Evolutionary conservation across 2,329 filamentous ascomycete genomes (phyloP), one percentile per base, ranked within the genome.

Genomic region (Hypocreales sp.): DNA sequence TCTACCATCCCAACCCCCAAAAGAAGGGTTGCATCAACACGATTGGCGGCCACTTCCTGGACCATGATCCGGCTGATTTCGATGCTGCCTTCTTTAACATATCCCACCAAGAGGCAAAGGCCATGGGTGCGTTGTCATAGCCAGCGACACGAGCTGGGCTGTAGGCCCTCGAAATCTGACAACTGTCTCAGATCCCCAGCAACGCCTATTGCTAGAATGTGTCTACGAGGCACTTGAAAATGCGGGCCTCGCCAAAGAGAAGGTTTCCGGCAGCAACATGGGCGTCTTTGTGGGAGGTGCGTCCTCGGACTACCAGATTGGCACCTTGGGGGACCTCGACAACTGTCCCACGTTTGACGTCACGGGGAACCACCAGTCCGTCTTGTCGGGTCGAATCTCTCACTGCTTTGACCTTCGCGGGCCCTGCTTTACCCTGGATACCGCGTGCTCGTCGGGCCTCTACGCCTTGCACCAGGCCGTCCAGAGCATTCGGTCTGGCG

Each of bases 381-480:
- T 70, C 44, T 53, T 66, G 32, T 61, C 64, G 1, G 68, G 68
- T 33, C 51, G 65, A 24, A 50, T 70, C 13, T 67, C 63, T 2
- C 63, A 69, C 35, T 64, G 60, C 45, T 69, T 67, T 34, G 60
- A 70, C 35, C 49, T 71, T 20, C 49, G 55, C 20, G 66, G 67
- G 0, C 63, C 64, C 1, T 64, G 59, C 28, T 58, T 67, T 31
- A 61, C 62, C 0, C 47, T 60, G 4, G 60, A 67, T 31, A 67
- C 63, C 2, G 64, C 61, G 5, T 68, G 63, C 35, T 67, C 63
- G 1, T 63, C 61, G 1, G 57, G 57, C 32, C 42, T 68, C 30
- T 53, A 61, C 15, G 61, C 62, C 4, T 41, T 67, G 12, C 62
- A 68, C 31, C 41, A 54, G 26, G 64, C 62, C 2, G 61, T 58